These are phyloP conservation scores for Odontarrhena argentea DNA, from an alignment of 345 rosid species.

Conservation along the genomic window DNA sequence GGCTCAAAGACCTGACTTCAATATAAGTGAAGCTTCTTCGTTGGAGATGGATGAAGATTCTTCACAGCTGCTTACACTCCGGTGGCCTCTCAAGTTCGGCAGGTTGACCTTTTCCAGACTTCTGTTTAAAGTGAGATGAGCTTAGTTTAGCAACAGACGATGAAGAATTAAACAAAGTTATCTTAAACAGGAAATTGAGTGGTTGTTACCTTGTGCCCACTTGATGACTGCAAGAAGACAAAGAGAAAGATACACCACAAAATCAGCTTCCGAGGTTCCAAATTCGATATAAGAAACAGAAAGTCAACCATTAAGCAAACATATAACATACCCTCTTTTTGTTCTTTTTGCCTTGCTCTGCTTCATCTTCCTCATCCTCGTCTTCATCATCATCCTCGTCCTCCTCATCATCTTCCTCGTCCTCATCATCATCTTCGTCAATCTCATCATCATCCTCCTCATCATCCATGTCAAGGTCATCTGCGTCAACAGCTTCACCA, in stretches of 20 bases:
- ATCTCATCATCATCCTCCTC: constrained; percentile 55
- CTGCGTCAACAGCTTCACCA: constrained; percentile 85
- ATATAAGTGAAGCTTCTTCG: constrained; percentile 1
- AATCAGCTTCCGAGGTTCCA: constrained; percentile 13
- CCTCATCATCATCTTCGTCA: constrained; percentile 47
- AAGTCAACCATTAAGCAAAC: neutral
- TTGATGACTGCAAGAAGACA: constrained; percentile 50
- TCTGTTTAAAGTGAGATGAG: constrained; percentile 44
- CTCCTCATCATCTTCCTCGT: constrained; percentile 57
- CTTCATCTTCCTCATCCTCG: constrained; percentile 57
- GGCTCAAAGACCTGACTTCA: constrained; percentile 4
- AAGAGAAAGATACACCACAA: constrained; percentile 21
- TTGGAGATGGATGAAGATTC: neutral
- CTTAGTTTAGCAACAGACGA: constrained; percentile 3
- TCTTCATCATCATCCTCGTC: constrained; percentile 47
- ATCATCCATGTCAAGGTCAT: constrained; percentile 63
- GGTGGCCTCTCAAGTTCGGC: constrained; percentile 82
- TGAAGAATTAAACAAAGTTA: neutral
- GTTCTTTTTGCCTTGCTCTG: constrained; percentile 48
- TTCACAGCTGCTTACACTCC: constrained; percentile 96
- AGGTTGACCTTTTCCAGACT: constrained; percentile 52
- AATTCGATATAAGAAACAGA: neutral
- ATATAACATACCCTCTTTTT: constrained; percentile 54
- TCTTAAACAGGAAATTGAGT: neutral
- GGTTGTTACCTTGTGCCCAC: constrained; percentile 56